Conservation (phyloP, 164 flowering plant genomes). For the Magnolia officinalis region DNA sequence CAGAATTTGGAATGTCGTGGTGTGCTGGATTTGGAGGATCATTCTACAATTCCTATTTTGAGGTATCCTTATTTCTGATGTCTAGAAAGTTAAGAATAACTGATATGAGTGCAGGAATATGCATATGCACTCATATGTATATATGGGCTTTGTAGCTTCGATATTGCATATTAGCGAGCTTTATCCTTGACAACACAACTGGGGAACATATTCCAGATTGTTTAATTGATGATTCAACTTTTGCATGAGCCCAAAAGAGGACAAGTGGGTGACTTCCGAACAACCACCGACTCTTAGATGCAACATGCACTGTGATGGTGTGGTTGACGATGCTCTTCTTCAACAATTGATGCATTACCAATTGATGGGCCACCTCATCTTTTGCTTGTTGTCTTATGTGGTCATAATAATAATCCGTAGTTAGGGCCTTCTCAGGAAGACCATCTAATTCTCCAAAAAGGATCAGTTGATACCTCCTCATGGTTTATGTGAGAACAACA, state of each 20-base stretch:
- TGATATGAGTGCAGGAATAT: too few species aligned
- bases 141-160: background rate
- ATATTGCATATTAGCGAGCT: background rate
- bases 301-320: background rate
- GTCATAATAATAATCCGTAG: too few species aligned
- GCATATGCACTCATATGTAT: background rate
- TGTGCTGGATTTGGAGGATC: conserved; percentile 97
- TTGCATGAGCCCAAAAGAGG: background rate
- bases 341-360: too few species aligned
- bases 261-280: background rate
- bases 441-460: too few species aligned
- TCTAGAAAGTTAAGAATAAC: background rate
- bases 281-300: background rate
- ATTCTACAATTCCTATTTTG: conserved; percentile 79
- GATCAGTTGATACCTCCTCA: too few species aligned
- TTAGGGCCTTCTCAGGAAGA: too few species aligned
- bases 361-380: too few species aligned
- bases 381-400: too few species aligned
- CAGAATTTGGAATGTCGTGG: conserved; percentile 99
- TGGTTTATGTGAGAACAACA: too few species aligned
- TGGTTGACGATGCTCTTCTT: background rate
- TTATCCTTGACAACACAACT: background rate
- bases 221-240: background rate
- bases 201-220: background rate
- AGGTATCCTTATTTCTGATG: conserved; percentile 43